Conservation (phyloP, 1,284 basidiomycete genomes). For the Tilletia horrida region DNA sequence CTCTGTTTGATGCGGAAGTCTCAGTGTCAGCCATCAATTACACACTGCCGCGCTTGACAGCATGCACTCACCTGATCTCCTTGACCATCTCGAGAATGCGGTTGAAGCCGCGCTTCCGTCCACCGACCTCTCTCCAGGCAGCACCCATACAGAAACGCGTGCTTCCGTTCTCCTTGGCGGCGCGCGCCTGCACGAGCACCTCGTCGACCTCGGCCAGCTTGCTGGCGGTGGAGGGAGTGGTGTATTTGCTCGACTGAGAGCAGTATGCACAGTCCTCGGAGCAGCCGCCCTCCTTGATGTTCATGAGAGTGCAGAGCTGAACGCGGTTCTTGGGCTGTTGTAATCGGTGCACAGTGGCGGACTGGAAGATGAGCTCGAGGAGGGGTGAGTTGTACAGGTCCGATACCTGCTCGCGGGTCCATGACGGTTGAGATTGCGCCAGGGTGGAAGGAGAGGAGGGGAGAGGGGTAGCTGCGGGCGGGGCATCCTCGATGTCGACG, state of each 20-base stretch:
- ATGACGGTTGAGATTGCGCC: slow-evolving; percentile 27
- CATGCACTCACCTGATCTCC: slow-evolving; percentile 62
- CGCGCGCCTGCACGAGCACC: slow-evolving; percentile 70
- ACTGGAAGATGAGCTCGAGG: slow-evolving; percentile 51
- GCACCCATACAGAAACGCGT: slow-evolving; percentile 99
- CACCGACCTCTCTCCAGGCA: slow-evolving; percentile 94
- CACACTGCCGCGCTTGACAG: too few relatives aligned
- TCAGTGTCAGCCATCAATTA: not conserved
- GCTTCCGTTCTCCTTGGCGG: slow-evolving; percentile 91
- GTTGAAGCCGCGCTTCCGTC: slow-evolving; percentile 90
- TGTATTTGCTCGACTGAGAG: slow-evolving; percentile 89
- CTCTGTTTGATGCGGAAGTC: slow-evolving; percentile 28
- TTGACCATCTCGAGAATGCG: slow-evolving; percentile 87
- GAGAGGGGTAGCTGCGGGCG: not conserved
- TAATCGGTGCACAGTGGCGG: slow-evolving; percentile 70
- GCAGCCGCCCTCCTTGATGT: slow-evolving; percentile 89
- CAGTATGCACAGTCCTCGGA: slow-evolving; percentile 98
- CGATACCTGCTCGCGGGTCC: slow-evolving; percentile 47
- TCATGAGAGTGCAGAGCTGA: slow-evolving; percentile 96
- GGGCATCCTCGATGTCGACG: slow-evolving; percentile 1
- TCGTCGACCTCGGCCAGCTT: slow-evolving; percentile 86
- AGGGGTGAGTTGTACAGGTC: slow-evolving; percentile 50
- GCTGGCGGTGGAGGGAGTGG: slow-evolving; percentile 82
- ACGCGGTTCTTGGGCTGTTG: slow-evolving; percentile 84
- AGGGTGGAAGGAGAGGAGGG: slow-evolving; percentile 19